phyloP scores from a whole-genome alignment of 805 yeast genomes.

The Sugiyamaella mastotermitis region DNA sequence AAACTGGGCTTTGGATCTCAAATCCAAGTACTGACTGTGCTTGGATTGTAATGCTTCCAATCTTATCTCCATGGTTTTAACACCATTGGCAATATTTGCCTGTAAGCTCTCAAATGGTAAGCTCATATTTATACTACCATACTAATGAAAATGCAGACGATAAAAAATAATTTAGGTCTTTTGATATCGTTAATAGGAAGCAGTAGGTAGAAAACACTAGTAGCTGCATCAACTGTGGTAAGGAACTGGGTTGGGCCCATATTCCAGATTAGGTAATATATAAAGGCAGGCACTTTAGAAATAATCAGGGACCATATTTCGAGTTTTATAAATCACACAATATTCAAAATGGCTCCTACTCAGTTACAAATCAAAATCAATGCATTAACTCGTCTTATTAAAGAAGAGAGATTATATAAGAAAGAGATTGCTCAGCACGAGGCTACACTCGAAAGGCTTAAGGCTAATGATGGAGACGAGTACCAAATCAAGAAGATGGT shows the following conservation, averaged over 20 bases:
- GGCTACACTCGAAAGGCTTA: constrained; percentile 42
- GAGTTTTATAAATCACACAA: neutral
- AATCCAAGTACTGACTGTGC: neutral
- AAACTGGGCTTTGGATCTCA: neutral
- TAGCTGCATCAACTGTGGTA: too few species aligned
- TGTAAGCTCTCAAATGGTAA: too few species aligned
- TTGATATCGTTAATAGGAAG: too few species aligned
- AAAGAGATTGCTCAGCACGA: constrained; percentile 54
- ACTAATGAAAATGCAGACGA: too few species aligned
- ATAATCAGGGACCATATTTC: neutral
- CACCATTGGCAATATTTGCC: neutral
- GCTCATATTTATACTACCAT: too few species aligned
- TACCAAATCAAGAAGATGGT: constrained; percentile 56
- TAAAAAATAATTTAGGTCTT: too few species aligned
- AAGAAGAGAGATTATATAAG: constrained; percentile 58
- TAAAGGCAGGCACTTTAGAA: too few species aligned
- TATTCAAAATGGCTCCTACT: constrained; percentile 43
- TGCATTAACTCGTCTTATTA: constrained; percentile 61
- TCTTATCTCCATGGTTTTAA: neutral
- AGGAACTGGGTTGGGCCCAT: too few species aligned
- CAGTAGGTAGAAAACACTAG: too few species aligned
- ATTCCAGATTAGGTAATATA: too few species aligned
- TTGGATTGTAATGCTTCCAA: neutral
- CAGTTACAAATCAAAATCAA: constrained; percentile 63
- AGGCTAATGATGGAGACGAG: constrained; percentile 45